These are phyloP conservation scores for Croton setiger DNA, from an alignment of 441 rosid species.

Conservation along the genomic window DNA sequence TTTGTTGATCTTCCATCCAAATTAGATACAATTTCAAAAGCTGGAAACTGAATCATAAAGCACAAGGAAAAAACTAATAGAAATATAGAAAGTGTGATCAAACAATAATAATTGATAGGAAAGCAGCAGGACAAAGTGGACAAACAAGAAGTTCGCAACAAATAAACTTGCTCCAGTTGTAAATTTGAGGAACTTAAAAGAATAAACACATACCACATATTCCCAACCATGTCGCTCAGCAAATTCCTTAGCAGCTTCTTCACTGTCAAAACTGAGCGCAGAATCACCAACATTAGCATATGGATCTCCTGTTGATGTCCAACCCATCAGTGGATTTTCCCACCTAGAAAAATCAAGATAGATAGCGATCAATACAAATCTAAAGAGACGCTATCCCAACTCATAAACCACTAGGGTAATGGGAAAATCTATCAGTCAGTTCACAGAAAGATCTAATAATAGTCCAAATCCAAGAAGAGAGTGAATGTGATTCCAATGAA, in stretches of 20 bases:
- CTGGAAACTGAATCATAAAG: background rate
- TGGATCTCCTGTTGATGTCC: constrained; percentile 99
- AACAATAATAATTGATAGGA: background rate
- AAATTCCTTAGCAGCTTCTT: constrained; percentile 78
- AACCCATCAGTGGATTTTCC: constrained; percentile 99
- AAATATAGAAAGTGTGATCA: background rate
- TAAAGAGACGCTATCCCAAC: constrained; percentile 7
- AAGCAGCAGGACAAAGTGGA: background rate
- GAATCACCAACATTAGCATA: constrained; percentile 99
- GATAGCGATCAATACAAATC: background rate
- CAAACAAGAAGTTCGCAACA: background rate
- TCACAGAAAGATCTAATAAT: background rate
- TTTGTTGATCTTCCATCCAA: constrained; percentile 1
- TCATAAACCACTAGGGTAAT: background rate
- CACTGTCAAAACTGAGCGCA: constrained; percentile 64
- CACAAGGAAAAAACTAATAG: background rate
- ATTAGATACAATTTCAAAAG: background rate
- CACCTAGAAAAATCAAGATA: constrained; percentile 45
- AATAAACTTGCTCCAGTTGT: background rate
- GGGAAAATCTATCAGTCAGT: constrained; percentile 6
- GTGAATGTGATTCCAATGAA: too few species aligned
- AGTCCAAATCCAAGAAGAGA: background rate
- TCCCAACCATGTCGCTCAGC: constrained; percentile 95
- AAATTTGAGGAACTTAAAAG: background rate
- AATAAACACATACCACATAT: constrained; percentile 47